Conservation (phyloP, 2,329 filamentous ascomycete species). For the Aspergillus sp. region DNA sequence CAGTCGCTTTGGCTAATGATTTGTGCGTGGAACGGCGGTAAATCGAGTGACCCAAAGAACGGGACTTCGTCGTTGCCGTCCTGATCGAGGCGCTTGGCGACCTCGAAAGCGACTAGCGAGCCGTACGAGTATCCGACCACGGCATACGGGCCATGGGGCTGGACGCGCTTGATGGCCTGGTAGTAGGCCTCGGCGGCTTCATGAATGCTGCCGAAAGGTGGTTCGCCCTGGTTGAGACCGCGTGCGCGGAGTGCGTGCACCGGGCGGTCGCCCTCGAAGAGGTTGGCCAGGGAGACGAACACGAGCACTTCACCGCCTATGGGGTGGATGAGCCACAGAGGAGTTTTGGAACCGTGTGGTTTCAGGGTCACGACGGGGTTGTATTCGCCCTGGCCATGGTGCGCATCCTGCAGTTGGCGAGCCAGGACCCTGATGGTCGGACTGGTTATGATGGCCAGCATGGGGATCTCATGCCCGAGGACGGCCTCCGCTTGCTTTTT, state of each 20-base stretch:
- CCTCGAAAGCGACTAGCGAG: conserved; percentile 50
- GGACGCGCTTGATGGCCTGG: conserved; percentile 37
- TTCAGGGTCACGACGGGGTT: conserved; percentile 31
- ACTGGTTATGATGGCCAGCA: neutral
- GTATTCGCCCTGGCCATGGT: conserved; percentile 23
- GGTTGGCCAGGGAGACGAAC: conserved; percentile 30
- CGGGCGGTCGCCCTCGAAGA: conserved; percentile 13
- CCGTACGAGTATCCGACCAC: conserved; percentile 54
- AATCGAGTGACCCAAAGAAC: conserved; percentile 48
- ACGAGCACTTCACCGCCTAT: conserved; percentile 39
- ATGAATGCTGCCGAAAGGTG: conserved; percentile 34
- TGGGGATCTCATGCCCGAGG: neutral
- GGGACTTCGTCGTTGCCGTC: conserved; percentile 33
- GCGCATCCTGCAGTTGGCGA: conserved; percentile 3
- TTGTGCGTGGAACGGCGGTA: conserved; percentile 48
- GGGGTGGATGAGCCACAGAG: conserved; percentile 38
- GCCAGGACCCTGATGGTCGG: conserved; percentile 44
- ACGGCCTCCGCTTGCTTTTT: neutral
- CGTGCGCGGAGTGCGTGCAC: conserved; percentile 15
- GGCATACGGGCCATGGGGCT: conserved; percentile 52
- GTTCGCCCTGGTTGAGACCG: conserved; percentile 28
- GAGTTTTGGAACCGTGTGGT: conserved; percentile 22
- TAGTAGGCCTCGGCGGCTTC: conserved; percentile 44
- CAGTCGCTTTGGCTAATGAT: conserved; percentile 42
- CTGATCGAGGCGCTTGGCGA: conserved; percentile 45